A percentile compares a stretch with the other conserved stretches of the same genome.
Conservation (phyloP, 176 grass and related monocot genomes). For the Miscanthus lutarioriparius region DNA sequence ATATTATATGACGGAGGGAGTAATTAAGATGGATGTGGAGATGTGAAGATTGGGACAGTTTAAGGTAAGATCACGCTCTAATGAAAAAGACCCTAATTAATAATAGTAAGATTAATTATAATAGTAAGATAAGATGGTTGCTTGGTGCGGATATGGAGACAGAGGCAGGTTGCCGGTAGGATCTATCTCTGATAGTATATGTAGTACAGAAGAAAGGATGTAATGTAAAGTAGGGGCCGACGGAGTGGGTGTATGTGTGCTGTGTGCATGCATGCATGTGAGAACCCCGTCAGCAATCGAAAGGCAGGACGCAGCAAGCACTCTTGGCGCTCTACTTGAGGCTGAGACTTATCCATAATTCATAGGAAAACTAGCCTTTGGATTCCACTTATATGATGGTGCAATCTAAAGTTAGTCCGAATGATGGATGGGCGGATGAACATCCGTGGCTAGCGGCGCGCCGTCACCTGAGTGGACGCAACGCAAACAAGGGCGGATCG, state of each 20-base stretch:
- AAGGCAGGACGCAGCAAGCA: constrained; percentile 33
- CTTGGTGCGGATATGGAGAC: neutral
- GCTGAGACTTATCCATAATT: constrained; percentile 2
- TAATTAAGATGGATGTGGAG: too few relatives aligned
- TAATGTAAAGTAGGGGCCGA: neutral
- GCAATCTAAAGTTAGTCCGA: neutral
- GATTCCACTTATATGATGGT: neutral
- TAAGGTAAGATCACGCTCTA: neutral
- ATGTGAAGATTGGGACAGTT: neutral
- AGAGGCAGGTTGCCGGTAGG: neutral
- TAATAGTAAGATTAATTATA: neutral
- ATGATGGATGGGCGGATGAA: neutral
- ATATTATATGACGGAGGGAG: too few relatives aligned
- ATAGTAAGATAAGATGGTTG: neutral
- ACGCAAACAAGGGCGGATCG: too few relatives aligned
- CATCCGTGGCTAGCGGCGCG: neutral
- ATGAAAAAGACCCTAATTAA: neutral
- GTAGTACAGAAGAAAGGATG: neutral
- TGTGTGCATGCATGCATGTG: constrained; percentile 17
- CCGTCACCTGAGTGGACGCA: neutral
- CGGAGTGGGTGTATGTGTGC: neutral
- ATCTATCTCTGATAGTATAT: neutral
- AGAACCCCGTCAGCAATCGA: constrained; percentile 18
- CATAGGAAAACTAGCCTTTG: neutral
- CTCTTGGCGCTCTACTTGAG: neutral